A percentile compares a stretch with the other conserved stretches of the same genome.
phyloP scores from a whole-genome alignment of 1,284 basidiomycete species.

The Trichosporon coremiiforme region DNA sequence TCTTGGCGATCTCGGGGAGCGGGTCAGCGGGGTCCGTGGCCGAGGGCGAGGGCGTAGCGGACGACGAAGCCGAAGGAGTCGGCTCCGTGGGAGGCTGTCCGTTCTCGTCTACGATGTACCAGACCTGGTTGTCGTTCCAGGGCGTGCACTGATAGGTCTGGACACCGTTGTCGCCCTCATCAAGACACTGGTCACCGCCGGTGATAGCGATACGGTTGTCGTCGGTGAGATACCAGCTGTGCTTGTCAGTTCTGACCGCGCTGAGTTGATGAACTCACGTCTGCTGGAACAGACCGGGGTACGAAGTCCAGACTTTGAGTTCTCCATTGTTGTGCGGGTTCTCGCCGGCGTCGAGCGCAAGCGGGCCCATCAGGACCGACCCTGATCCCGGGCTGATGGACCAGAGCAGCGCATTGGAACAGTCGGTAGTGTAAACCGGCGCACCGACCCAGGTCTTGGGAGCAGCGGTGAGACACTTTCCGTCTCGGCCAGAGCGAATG shows the following conservation, averaged over 20 bases:
- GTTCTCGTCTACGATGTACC: constrained; percentile 11
- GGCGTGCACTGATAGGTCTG: constrained; percentile 30
- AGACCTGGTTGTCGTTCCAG: constrained; percentile 29
- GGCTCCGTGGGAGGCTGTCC: constrained; percentile 2
- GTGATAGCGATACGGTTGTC: constrained; percentile 40
- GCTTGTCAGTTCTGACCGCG: not conserved
- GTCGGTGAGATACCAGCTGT: constrained; percentile 15
- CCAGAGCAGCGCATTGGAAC: constrained; percentile 1
- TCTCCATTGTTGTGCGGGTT: constrained; percentile 27
- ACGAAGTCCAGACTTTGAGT: constrained; percentile 33
- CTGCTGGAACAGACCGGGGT: constrained; percentile 28
- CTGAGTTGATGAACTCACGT: constrained; percentile 23
- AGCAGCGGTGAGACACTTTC: constrained; percentile 7
- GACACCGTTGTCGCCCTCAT: constrained; percentile 25
- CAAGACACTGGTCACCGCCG: constrained; percentile 33
- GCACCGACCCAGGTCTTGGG: not conserved
- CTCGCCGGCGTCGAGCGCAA: constrained; percentile 37
- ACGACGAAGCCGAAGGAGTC: not conserved
- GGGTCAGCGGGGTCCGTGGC: constrained; percentile 10
- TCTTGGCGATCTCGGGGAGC: not conserved
- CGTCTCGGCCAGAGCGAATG: constrained; percentile 1
- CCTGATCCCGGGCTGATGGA: constrained; percentile 5
- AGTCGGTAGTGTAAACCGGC: constrained; percentile 5
- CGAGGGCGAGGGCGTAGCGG: not conserved
- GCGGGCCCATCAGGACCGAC: not conserved